These are phyloP conservation scores for Tylopilus sp. DNA, from an alignment of 768 basidiomycete species.

Conservation along the genomic window DNA sequence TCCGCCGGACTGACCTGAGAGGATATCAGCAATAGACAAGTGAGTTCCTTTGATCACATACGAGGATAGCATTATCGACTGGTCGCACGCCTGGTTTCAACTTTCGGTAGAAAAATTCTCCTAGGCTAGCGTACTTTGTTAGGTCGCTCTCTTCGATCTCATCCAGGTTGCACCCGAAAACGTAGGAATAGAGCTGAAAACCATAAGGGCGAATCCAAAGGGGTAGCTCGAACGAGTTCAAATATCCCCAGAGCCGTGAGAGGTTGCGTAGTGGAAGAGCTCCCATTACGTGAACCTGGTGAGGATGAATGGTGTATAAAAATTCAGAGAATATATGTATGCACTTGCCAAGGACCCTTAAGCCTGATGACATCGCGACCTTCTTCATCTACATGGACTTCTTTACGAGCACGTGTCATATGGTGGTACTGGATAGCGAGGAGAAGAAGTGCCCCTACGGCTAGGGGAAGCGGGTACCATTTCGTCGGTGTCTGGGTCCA, in stretches of 20 bases:
- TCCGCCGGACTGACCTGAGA: conserved; percentile 89
- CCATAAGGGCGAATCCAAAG: conserved; percentile 94
- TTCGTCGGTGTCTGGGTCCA: conserved; percentile 87
- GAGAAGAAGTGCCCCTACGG: conserved; percentile 86
- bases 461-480: conserved; percentile 94
- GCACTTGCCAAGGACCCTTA: conserved; percentile 91
- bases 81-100: conserved; percentile 81
- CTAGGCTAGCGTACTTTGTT: conserved; percentile 77
- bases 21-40: neutral
- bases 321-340: conserved; percentile 15
- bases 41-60: conserved; percentile 31
- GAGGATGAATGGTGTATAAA: neutral
- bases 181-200: conserved; percentile 75
- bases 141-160: conserved; percentile 84
- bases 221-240: conserved; percentile 91
- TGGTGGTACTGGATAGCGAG: conserved; percentile 74
- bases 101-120: conserved; percentile 92
- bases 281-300: conserved; percentile 91
- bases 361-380: conserved; percentile 78
- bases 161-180: conserved; percentile 93
- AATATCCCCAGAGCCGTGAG: conserved; percentile 95
- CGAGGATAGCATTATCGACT: conserved; percentile 71
- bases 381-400: conserved; percentile 77
- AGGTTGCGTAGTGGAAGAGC: conserved; percentile 92
- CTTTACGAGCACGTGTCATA: conserved; percentile 43